These are phyloP conservation scores for Suillus weaverae DNA, from an alignment of 768 basidiomycete genomes.

Conservation along the genomic window DNA sequence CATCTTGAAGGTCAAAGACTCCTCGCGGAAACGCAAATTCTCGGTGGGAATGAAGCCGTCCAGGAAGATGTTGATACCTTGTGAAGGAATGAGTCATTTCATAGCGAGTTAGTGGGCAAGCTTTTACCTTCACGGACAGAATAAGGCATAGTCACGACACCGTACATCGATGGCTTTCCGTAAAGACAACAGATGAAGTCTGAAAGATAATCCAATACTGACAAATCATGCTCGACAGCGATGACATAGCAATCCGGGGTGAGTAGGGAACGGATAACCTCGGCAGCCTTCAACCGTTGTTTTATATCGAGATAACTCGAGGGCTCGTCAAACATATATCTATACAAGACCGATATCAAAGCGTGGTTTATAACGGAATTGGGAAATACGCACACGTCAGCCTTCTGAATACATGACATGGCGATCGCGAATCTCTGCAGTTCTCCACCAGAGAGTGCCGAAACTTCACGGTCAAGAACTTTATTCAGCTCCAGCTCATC, in stretches of 20 bases:
- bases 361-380: not conserved
- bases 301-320: constrained; percentile 97
- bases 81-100: constrained; percentile 5
- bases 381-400: constrained; percentile 78
- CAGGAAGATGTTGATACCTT: constrained; percentile 99
- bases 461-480: constrained; percentile 81
- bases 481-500: constrained; percentile 85
- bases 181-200: constrained; percentile 98
- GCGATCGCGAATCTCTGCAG: constrained; percentile 98
- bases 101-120: constrained; percentile 4
- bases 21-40: constrained; percentile 96
- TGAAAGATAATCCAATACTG: constrained; percentile 96
- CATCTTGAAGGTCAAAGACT: constrained; percentile 96
- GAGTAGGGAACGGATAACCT: constrained; percentile 89
- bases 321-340: constrained; percentile 99
- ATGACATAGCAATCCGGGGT: constrained; percentile 88
- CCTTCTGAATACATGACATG: constrained; percentile 91
- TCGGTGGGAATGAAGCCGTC: constrained; percentile 99
- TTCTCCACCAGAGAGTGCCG: constrained; percentile 92
- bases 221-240: constrained; percentile 98
- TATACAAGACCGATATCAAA: constrained; percentile 29
- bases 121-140: constrained; percentile 91
- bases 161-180: constrained; percentile 96
- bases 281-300: constrained; percentile 92
- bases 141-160: constrained; percentile 98